phyloP scores from a whole-genome alignment of 805 yeast species.

The Myxozyma sirexii region DNA sequence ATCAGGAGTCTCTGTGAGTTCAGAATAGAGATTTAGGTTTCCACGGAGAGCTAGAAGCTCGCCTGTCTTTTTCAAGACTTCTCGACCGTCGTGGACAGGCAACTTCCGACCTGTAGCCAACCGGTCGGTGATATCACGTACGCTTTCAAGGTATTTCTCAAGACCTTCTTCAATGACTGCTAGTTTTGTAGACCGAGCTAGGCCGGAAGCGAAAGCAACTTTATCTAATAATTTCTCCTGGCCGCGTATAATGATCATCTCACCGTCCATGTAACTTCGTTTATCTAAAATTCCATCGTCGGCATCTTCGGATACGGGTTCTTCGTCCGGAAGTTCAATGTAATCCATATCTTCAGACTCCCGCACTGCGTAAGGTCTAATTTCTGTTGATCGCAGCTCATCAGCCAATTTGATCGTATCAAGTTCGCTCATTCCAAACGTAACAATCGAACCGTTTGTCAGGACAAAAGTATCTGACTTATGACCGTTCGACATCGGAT shows the following conservation, averaged over 20 bases:
- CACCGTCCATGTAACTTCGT: slow-evolving; percentile 61
- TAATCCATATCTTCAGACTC: slow-evolving; percentile 91
- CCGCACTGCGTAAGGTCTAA: slow-evolving; percentile 50
- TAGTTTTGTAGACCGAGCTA: slow-evolving; percentile 82
- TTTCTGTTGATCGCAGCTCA: slow-evolving; percentile 51
- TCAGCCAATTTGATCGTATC: slow-evolving; percentile 44
- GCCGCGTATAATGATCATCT: slow-evolving; percentile 68
- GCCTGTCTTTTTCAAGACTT: slow-evolving; percentile 72
- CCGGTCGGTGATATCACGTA: slow-evolving; percentile 65
- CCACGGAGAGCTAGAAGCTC: slow-evolving; percentile 75
- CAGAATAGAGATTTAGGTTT: slow-evolving; percentile 80
- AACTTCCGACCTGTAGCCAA: slow-evolving; percentile 63
- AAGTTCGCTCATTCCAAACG: slow-evolving; percentile 76
- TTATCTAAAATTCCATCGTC: slow-evolving; percentile 7
- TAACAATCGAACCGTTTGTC: slow-evolving; percentile 76
- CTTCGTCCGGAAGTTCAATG: slow-evolving; percentile 47
- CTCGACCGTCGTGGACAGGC: slow-evolving; percentile 54
- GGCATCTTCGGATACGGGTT: neutral
- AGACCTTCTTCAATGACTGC: slow-evolving; percentile 75
- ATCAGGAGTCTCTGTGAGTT: slow-evolving; percentile 89
- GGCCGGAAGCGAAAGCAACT: slow-evolving; percentile 86
- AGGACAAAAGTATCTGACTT: slow-evolving; percentile 65
- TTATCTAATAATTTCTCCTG: slow-evolving; percentile 62
- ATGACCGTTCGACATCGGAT: slow-evolving; percentile 42
- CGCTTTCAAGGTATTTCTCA: slow-evolving; percentile 66